These are phyloP conservation scores for Fusarium robinianum DNA, from an alignment of 2,329 filamentous ascomycete genomes.

Conservation along the genomic window DNA sequence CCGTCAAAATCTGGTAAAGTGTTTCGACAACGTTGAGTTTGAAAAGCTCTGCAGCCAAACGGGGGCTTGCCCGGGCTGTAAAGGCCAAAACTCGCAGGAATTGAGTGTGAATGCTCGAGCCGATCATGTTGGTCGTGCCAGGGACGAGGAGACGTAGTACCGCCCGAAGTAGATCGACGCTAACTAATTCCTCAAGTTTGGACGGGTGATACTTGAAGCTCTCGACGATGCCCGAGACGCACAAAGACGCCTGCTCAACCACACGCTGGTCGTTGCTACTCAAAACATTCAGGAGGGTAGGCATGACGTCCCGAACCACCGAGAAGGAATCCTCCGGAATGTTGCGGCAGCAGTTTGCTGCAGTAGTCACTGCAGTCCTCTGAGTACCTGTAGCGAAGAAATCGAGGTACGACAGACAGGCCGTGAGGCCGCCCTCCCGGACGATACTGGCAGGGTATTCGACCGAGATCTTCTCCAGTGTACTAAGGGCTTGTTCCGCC, in stretches of 20 bases:
- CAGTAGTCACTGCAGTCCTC: conserved; percentile 93
- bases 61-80: conserved; percentile 85
- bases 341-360: conserved; percentile 97
- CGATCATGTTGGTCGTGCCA: conserved; percentile 93
- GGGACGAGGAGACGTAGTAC: conserved; percentile 87
- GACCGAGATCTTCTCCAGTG: conserved; percentile 93
- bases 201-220: conserved; percentile 89
- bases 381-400: conserved; percentile 98
- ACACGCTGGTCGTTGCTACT: conserved; percentile 94
- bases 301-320: conserved; percentile 95
- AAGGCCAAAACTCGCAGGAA: conserved; percentile 92
- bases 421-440: conserved; percentile 89
- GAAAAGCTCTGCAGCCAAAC: conserved; percentile 84
- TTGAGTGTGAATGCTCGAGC: conserved; percentile 92
- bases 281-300: conserved; percentile 86
- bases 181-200: conserved; percentile 91
- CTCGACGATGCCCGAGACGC: conserved; percentile 93
- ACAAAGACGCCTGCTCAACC: conserved; percentile 93
- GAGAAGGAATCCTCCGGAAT: conserved; percentile 92
- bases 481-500: conserved; percentile 95
- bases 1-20: conserved; percentile 94
- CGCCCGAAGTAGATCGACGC: conserved; percentile 81
- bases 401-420: conserved; percentile 94
- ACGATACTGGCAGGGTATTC: conserved; percentile 96
- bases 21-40: conserved; percentile 98